phyloP scores from a whole-genome alignment of 1,284 basidiomycete species.

The Cronartium quercuum region DNA sequence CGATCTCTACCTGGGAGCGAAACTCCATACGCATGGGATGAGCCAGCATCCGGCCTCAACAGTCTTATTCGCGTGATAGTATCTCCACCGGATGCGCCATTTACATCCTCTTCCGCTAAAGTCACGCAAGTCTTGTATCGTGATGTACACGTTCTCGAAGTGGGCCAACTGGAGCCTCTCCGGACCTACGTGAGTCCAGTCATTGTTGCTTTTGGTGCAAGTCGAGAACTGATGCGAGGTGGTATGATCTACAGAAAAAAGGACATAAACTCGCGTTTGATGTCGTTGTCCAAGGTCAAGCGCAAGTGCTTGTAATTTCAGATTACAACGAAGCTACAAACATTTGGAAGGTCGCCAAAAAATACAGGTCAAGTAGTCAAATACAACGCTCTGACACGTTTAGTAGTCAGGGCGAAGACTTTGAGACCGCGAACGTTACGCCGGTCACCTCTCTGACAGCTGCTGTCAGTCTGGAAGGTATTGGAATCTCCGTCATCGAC shows the following conservation, averaged over 20 bases:
- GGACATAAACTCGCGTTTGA: slow-evolving; percentile 70
- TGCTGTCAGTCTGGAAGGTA: slow-evolving; percentile 74
- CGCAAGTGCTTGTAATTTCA: slow-evolving; percentile 79
- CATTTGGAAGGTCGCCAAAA: slow-evolving; percentile 70
- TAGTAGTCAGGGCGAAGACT: slow-evolving; percentile 62
- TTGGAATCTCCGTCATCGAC: slow-evolving; percentile 89
- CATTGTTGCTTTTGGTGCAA: slow-evolving; percentile 42
- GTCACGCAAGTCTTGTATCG: slow-evolving; percentile 53
- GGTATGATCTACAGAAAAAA: slow-evolving; percentile 45
- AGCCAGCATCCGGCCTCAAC: slow-evolving; percentile 34
- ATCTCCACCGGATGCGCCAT: not conserved
- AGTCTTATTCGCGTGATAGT: slow-evolving; percentile 27
- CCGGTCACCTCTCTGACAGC: slow-evolving; percentile 65
- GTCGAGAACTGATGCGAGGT: slow-evolving; percentile 51
- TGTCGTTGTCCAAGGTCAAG: slow-evolving; percentile 80
- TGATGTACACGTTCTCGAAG: slow-evolving; percentile 87
- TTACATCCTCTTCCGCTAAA: not conserved
- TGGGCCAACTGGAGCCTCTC: slow-evolving; percentile 86
- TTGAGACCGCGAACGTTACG: slow-evolving; percentile 76
- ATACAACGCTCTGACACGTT: slow-evolving; percentile 65
- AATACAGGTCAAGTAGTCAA: slow-evolving; percentile 52
- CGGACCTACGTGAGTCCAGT: slow-evolving; percentile 56
- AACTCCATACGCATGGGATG: slow-evolving; percentile 35
- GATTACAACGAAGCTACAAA: slow-evolving; percentile 80
- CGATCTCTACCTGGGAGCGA: slow-evolving; percentile 30